These are phyloP conservation scores for Gossypium australe DNA, from an alignment of 345 rosid species.

Conservation along the genomic window DNA sequence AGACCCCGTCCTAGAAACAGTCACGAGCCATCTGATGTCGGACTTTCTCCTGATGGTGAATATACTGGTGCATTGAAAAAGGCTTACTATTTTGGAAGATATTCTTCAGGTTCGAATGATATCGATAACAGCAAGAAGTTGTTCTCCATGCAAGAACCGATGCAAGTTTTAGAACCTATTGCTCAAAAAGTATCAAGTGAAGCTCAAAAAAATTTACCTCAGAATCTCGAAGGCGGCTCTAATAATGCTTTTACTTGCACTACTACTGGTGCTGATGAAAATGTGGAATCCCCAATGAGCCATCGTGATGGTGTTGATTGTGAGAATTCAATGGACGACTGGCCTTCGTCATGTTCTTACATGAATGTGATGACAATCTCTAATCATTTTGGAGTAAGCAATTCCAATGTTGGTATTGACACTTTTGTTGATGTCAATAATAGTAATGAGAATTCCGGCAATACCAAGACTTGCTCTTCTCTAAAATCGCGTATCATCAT, in stretches of 20 bases:
- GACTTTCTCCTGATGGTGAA: slow-evolving; percentile 88
- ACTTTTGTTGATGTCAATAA: slow-evolving; percentile 36
- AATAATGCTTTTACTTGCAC: slow-evolving; percentile 35
- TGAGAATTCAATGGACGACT: slow-evolving; percentile 31
- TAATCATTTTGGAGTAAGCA: slow-evolving; percentile 25
- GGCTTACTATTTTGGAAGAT: slow-evolving; percentile 66
- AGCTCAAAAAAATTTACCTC: slow-evolving; percentile 55
- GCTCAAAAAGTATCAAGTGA: slow-evolving; percentile 51
- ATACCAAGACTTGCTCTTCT: slow-evolving; percentile 43
- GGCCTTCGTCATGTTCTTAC: slow-evolving; percentile 37
- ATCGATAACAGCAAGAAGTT: slow-evolving; percentile 71
- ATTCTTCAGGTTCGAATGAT: slow-evolving; percentile 71
- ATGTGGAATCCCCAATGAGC: slow-evolving; percentile 30
- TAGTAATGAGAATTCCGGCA: slow-evolving; percentile 35
- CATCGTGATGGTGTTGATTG: slow-evolving; percentile 33
- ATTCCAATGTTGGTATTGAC: slow-evolving; percentile 39
- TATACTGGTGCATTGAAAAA: slow-evolving; percentile 52
- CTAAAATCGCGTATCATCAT: slow-evolving; percentile 73
- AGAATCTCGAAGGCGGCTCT: slow-evolving; percentile 46
- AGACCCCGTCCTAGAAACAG: slow-evolving; percentile 72
- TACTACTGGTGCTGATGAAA: slow-evolving; percentile 36
- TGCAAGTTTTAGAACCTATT: slow-evolving; percentile 31
- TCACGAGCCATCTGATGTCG: slow-evolving; percentile 79
- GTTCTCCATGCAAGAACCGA: slow-evolving; percentile 63
- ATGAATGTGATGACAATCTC: slow-evolving; percentile 17